Percentiles rank a stretch among this genome's conserved stretches.
phyloP scores from a whole-genome alignment of 441 rosid species.

The Viola pubescens region DNA sequence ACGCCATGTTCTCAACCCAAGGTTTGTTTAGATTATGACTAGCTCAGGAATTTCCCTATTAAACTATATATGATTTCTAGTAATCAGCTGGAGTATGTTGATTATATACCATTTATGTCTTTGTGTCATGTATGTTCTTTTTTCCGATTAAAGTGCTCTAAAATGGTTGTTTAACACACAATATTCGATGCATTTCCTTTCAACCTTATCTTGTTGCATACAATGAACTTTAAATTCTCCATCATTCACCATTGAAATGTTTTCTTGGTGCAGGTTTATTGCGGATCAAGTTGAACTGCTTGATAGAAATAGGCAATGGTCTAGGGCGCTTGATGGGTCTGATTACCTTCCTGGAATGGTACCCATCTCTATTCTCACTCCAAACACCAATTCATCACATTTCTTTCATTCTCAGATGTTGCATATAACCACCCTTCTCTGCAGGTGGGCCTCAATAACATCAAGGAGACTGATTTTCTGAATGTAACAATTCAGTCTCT shows the following conservation, averaged over 20 bases:
- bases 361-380: conserved; percentile 4
- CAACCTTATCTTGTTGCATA: not conserved
- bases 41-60: not conserved
- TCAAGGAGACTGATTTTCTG: conserved; percentile 92
- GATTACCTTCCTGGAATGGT: conserved; percentile 99
- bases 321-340: conserved; percentile 96
- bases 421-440: not conserved
- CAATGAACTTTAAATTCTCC: not conserved
- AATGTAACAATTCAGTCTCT: conserved; percentile 92
- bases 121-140: not conserved
- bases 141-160: not conserved
- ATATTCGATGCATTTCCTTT: not conserved
- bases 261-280: conserved; percentile 49
- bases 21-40: conserved; percentile 30
- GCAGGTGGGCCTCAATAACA: conserved; percentile 94
- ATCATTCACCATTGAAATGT: not conserved
- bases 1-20: conserved; percentile 82
- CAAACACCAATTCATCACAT: not conserved
- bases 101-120: not conserved
- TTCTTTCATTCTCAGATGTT: not conserved
- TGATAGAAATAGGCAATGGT: conserved; percentile 83
- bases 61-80: not conserved
- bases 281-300: conserved; percentile 72
- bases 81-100: not conserved
- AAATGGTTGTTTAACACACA: not conserved